Conservation (phyloP, 176 grass and related monocot species). For the Hordeum vulgare region MorexV3_pseudomolecules_assembly NC_058524.1:29492692-29493191, state of each 20-base stretch:
- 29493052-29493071: slow-evolving; percentile 19
- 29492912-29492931: not conserved
- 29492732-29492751: slow-evolving; percentile 37
- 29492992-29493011: slow-evolving; percentile 25
- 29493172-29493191: slow-evolving; percentile 45
- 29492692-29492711: not conserved
- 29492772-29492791: slow-evolving; percentile 22
- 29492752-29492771: slow-evolving; percentile 36
- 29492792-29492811: slow-evolving; percentile 42
- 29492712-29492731: slow-evolving; percentile 37
- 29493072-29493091: too few relatives aligned
- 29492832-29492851: slow-evolving; percentile 44
- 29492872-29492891: not conserved
- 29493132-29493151: not conserved
- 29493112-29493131: too few relatives aligned
- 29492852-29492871: not conserved
- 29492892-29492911: not conserved
- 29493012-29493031: slow-evolving; percentile 55
- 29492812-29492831: slow-evolving; percentile 49
- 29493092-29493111: too few relatives aligned
- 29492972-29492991: slow-evolving; percentile 12
- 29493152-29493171: slow-evolving; percentile 30
- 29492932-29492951: not conserved
- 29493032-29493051: slow-evolving; percentile 26
- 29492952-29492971: slow-evolving; percentile 44